Percentiles rank a stretch among this genome's conserved stretches.
Conservation (phyloP, 2,329 filamentous ascomycete species). For the Corinectria fuckeliana region DNA sequence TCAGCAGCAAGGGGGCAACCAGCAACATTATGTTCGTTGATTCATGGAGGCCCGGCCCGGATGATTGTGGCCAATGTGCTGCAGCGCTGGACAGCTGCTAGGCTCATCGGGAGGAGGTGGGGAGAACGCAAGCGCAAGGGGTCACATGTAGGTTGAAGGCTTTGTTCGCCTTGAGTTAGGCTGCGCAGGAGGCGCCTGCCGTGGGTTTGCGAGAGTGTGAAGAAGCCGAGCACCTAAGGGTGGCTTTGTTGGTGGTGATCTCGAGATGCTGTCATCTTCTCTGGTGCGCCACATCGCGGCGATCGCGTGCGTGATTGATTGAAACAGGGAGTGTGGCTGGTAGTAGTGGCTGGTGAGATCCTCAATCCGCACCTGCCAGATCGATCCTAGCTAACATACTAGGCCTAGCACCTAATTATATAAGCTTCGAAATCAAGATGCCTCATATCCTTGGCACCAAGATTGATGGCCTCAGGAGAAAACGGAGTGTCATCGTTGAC, state of each 20-base stretch:
- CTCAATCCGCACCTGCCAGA: neutral
- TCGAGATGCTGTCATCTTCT: constrained; percentile 32
- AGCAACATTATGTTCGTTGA: constrained; percentile 39
- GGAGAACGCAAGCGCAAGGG: constrained; percentile 4
- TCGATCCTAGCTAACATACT: constrained; percentile 6
- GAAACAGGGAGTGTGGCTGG: constrained; percentile 33
- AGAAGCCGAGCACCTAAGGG: constrained; percentile 17
- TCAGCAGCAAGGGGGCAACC: constrained; percentile 31
- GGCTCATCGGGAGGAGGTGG: constrained; percentile 34
- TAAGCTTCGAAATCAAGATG: neutral
- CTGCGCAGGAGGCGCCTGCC: constrained; percentile 28
- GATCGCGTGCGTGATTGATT: constrained; percentile 1
- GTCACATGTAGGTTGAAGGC: constrained; percentile 11
- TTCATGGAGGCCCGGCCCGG: constrained; percentile 28
- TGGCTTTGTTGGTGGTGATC: constrained; percentile 15
- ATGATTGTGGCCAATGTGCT: constrained; percentile 25
- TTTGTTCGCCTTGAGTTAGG: constrained; percentile 13
- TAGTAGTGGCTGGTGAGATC: constrained; percentile 12
- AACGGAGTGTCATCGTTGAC: neutral
- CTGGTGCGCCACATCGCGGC: constrained; percentile 17
- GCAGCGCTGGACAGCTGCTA: constrained; percentile 30
- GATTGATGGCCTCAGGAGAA: neutral
- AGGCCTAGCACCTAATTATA: neutral
- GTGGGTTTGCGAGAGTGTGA: constrained; percentile 19
- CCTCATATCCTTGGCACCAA: constrained; percentile 13